These are phyloP conservation scores for Narthecium ossifragum DNA, from an alignment of 106 monocot species.

Conservation along the genomic window DNA sequence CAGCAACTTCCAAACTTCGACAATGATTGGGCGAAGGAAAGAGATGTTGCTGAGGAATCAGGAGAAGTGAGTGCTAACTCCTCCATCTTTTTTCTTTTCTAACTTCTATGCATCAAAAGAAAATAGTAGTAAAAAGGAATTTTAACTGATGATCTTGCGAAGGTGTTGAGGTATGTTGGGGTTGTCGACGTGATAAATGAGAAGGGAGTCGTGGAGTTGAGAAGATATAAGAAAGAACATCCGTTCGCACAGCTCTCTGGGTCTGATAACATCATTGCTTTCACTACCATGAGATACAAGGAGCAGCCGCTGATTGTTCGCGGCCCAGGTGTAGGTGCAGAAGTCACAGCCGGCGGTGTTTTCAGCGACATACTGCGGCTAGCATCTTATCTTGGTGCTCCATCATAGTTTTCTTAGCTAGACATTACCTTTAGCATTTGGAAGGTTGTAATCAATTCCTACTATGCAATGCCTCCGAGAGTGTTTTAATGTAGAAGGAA, in stretches of 20 bases:
- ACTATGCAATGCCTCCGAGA: too few relatives aligned
- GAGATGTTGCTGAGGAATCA: slow-evolving; percentile 58
- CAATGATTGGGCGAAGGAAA: slow-evolving; percentile 42
- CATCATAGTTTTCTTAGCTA: too few relatives aligned
- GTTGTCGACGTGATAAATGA: slow-evolving; percentile 58
- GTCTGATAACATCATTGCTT: slow-evolving; percentile 95
- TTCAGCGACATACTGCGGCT: slow-evolving; percentile 87
- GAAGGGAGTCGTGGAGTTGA: slow-evolving; percentile 63
- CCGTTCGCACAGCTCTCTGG: slow-evolving; percentile 95
- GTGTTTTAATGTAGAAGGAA: too few relatives aligned
- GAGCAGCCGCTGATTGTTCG: slow-evolving; percentile 89
- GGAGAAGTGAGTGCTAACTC: slow-evolving; percentile 81
- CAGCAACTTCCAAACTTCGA: slow-evolving; percentile 68
- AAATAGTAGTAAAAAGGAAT: too few relatives aligned
- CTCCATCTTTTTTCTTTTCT: too few relatives aligned
- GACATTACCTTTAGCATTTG: too few relatives aligned
- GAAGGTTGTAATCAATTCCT: too few relatives aligned
- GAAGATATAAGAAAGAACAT: slow-evolving; percentile 73
- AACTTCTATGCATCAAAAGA: too few relatives aligned
- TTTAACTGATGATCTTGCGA: too few relatives aligned
- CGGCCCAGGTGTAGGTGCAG: slow-evolving; percentile 86
- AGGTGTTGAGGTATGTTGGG: slow-evolving; percentile 96
- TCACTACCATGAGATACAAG: slow-evolving; percentile 83
- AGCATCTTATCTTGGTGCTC: slow-evolving; percentile 88
- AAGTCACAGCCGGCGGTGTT: slow-evolving; percentile 90